Percentiles rank a stretch among this genome's conserved stretches.
Conservation (phyloP, 2,329 filamentous ascomycete genomes). For the Talaromyces sp. region DNA sequence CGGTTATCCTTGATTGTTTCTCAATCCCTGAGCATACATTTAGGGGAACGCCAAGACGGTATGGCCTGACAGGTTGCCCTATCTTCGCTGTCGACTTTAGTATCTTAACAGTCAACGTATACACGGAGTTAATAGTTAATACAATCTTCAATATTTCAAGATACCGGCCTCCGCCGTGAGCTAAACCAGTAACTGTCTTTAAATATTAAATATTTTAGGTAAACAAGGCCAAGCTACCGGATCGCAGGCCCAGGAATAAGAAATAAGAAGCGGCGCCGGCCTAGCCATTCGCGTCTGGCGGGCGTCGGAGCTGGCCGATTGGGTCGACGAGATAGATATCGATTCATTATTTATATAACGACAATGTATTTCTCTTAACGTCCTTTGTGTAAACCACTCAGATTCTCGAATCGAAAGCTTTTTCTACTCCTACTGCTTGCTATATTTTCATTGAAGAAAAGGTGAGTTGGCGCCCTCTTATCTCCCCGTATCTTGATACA, state of each 20-base stretch:
- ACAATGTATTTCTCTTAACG: background rate
- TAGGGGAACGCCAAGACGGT: no score
- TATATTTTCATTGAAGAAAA: background rate
- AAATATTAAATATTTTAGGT: background rate
- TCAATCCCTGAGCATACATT: no score
- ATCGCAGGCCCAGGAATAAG: background rate
- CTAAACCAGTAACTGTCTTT: background rate
- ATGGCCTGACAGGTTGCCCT: no score
- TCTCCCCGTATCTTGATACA: background rate
- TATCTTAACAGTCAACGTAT: background rate
- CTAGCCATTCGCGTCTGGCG: constrained; percentile 23
- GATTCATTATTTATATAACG: background rate
- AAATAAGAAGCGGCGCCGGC: constrained; percentile 10
- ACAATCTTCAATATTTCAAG: background rate
- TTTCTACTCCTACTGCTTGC: background rate
- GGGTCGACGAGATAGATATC: background rate
- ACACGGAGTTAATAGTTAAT: no score
- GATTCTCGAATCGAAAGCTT: background rate
- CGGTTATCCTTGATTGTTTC: no score
- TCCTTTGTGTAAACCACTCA: background rate
- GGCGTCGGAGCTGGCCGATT: constrained; percentile 37
- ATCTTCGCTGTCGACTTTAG: background rate
- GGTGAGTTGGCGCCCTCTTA: background rate
- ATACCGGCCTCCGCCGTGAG: background rate
- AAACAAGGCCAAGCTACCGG: background rate